Percentiles rank a stretch among this genome's conserved stretches.
Conservation (phyloP, 23 red algal species). For the Gracilariopsis chorda region DNA sequence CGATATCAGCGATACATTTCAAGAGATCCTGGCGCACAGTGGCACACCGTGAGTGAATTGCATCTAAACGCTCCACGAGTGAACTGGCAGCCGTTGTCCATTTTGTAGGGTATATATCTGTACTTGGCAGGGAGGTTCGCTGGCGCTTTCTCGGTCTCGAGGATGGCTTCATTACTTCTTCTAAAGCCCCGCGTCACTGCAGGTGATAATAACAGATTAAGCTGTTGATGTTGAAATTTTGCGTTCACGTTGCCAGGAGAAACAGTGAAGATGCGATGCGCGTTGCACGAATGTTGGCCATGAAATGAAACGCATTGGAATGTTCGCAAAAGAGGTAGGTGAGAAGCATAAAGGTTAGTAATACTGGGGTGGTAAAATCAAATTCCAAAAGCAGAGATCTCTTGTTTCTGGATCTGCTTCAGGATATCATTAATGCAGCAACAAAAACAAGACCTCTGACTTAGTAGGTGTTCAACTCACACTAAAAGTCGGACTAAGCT, state of each 20-base stretch:
- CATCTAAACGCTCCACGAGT: constrained; percentile 29
- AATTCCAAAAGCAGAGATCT: constrained; percentile 38
- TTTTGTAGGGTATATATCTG: neutral
- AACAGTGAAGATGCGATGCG: neutral
- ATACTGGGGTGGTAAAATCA: constrained; percentile 41
- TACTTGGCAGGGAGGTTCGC: neutral
- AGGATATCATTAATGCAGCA: too few relatives aligned
- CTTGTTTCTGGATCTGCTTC: neutral
- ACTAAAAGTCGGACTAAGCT: neutral
- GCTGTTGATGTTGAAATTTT: neutral
- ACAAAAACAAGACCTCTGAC: neutral
- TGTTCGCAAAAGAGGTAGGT: neutral
- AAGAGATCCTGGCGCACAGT: constrained; percentile 34
- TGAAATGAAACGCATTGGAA: neutral
- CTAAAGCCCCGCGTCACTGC: neutral
- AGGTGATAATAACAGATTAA: neutral
- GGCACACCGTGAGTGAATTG: neutral
- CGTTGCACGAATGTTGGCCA: neutral
- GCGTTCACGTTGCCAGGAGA: neutral
- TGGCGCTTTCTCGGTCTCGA: constrained; percentile 39
- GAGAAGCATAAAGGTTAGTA: neutral
- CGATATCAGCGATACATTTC: constrained; percentile 10
- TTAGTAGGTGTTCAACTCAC: neutral
- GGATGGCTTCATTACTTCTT: constrained; percentile 10
- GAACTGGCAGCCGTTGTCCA: neutral